These are phyloP conservation scores for Suillus decipiens DNA, from an alignment of 768 basidiomycete genomes.

Conservation along the genomic window DNA sequence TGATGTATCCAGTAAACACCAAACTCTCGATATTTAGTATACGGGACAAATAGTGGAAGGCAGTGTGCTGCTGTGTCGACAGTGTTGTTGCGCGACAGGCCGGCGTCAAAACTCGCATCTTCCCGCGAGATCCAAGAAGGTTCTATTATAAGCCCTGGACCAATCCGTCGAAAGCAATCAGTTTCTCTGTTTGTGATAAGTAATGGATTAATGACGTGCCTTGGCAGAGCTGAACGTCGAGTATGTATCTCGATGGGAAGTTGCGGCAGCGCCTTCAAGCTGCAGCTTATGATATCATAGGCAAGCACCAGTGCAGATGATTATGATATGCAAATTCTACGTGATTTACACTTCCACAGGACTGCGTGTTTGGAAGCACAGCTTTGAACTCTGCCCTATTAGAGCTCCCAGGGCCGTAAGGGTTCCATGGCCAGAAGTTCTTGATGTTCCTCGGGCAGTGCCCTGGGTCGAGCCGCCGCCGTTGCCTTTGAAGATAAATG, in stretches of 20 bases:
- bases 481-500: too few species aligned
- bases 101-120: constrained; percentile 3
- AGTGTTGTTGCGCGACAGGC: neutral
- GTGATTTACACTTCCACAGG: neutral
- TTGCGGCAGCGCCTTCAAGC: neutral
- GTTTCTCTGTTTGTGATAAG: neutral
- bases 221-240: neutral
- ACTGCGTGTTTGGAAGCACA: neutral
- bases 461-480: too few species aligned
- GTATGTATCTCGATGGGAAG: neutral
- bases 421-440: too few species aligned
- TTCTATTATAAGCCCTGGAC: neutral
- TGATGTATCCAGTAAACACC: neutral
- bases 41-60: neutral
- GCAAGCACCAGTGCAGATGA: neutral
- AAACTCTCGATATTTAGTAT: neutral
- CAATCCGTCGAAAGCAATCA: neutral
- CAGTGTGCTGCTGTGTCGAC: neutral
- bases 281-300: neutral
- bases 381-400: neutral
- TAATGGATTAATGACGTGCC: neutral
- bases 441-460: too few species aligned
- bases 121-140: neutral
- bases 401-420: too few species aligned
- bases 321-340: neutral